Evolutionary conservation across 148 eudicot genomes (phyloP), one percentile per base, ranked within the genome.

Genomic region (Vaccinium darrowii): DNA sequence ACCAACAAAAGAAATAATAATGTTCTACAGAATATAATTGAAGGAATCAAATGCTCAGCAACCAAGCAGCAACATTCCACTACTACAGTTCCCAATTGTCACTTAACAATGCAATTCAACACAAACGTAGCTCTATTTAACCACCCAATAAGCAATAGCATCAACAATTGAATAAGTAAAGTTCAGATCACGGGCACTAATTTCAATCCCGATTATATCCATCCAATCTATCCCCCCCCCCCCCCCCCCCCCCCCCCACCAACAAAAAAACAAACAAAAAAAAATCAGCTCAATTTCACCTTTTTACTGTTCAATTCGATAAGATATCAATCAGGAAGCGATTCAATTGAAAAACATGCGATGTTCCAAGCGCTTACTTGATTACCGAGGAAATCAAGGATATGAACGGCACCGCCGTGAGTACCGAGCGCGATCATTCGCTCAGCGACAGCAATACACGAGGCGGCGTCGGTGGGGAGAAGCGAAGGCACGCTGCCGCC

Each of bases 351-450:
- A 84, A 1, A 23, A 49, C n/a, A 18, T 30, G 4, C n/a, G 6
- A 6, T 62, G 52, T 1, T 8, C 8, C 6, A 6, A 63, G 12
- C 39, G 43, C 73, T 58, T 15, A 93, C 97, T 90, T 93, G 98
- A 90, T 96, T 94, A 77, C 99, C 99, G 72, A 96, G 93, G 63
- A 96, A 96, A 92, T 96, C 99, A 1, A 96, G 99, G 80, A 96
- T 92, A 83, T 94, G 92, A 43, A 96, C 90, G 27, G 58, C 54
- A 52, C 99, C 99, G 36, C 63, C 87, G 78, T 92, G 99, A 85
- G 99, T 96, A 47, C 99, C 99, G 56, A 96, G 95, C 11, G 99
- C 97, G 89, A 96, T 96, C 99, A 96, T 96, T 21, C 99, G 90
- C 43, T 96, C 97, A 0, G 99, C 90, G 25, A 96, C 94, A 63